Evolutionary conservation across 2,329 filamentous ascomycete genomes (phyloP), one percentile per base, ranked within the genome.

Genomic region (Metarhizium rileyi): DNA sequence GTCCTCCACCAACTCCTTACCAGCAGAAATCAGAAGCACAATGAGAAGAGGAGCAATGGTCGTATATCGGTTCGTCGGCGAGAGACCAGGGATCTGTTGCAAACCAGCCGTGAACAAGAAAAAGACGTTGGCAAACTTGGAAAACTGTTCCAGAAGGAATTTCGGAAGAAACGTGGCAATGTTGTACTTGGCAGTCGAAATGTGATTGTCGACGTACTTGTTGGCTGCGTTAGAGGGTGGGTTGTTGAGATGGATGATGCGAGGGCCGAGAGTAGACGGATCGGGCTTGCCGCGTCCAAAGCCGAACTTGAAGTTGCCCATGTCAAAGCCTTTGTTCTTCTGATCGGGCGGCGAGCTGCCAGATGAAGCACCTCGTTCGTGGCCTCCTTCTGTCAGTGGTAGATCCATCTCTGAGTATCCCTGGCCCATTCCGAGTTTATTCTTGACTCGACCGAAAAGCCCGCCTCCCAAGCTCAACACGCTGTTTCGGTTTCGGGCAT

Each of bases 141-240:
- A 96, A 71, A 98, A 98, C 66, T 98, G 93, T 68, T 98, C 93
- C 66, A 91, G 90, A 50, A 98, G 75, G 70, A 98, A 98, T 69
- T 98, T 98, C 46, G 93, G 93, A 18, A 97, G 65, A 67, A 98
- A 98, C 20, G 90, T 95, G 49, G 87, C 76, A 62, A 89, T 61
- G 66, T 97, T 98, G 79, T 98, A 98, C 70, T 98, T 98, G 55
- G 93, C 86, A 5, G 93, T 98, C 40, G 91, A 97, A 55, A 98
- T 86, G 67, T 97, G 90, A 65, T 98, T 98, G 77, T 95, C 87
- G 64, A 90, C 80, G 67, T 93, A 97, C 67, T 91, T 95, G 73
- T 90, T 91, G 46, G 76, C 76, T 42, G 85, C 78, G 66, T 98
- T 98, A 48, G 90, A 90, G 2, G 91, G 89, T 4, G 90, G 86